Base-by-base conservation (phyloP, 305 asterid genomes). In the Salvia sclarea region DNA sequence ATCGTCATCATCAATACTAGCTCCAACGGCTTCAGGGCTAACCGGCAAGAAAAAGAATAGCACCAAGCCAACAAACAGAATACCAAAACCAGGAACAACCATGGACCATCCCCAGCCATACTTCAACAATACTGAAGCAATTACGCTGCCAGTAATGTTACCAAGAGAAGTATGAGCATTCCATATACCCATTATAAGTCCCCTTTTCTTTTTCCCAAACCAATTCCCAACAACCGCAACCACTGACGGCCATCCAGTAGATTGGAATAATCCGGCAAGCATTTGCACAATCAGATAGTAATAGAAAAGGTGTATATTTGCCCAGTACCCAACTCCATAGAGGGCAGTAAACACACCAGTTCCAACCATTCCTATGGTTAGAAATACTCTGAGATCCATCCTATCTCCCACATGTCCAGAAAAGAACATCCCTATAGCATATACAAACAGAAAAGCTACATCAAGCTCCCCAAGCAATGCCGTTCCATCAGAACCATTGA, bases 181-280 rank as follows among this genome's bases (percentile, higher is more conserved):
- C 99, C 99, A 94, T 2, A 94, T 81, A 31, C 99, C 99, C 99
- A 94, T 89, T 67, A 92, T 90, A 53, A 92, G 95, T 5, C 98
- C 96, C 53, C 98, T 82, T 79, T 77, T 90, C 84, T 75, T 90
- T 68, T 92, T 90, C 68, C 97, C 96, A 9, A 90, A 92, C 98
- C 98, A 90, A 67, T 92, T 90, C 0, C 98, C 97, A 0, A 92
- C 90, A 13, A 92, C 90, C 0, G 97, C 96, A 16, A 92, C 98
- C 70, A 92, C 98, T 0, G 98, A 88, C 1, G 97, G 98, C 98
- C 98, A 92, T n/a, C 98, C 98, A 0, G 99, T 84, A 13, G 99
- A 91, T 66, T 94, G 99, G 74, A 89, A 91, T 81, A 94, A 76
- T 20, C 99, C 99, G 0, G 97, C 92, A 33, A 87, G 78, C 95